Conservation (phyloP, 352 stramenopile genomes). For the Phytophthora rubi region DNA sequence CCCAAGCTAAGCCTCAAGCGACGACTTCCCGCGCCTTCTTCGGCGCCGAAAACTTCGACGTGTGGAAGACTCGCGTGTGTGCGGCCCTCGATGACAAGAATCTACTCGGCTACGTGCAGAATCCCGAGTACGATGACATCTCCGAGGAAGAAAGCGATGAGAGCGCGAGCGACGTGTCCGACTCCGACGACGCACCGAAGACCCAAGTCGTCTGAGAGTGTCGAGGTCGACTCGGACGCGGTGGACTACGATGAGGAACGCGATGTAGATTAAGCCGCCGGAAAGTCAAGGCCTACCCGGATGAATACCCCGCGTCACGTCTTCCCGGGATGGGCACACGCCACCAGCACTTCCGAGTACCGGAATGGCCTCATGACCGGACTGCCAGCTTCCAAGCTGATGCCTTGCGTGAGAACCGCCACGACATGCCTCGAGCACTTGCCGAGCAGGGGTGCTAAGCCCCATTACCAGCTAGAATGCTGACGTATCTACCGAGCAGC, state of each 20-base stretch:
- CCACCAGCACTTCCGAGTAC: no score
- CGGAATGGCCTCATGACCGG: no score
- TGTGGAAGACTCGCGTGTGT: slow-evolving; percentile 9
- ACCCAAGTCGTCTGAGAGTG: not conserved
- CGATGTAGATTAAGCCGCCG: no score
- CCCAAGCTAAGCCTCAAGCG: slow-evolving; percentile 22
- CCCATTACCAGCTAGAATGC: not conserved
- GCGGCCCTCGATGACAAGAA: slow-evolving; percentile 21
- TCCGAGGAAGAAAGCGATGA: not conserved
- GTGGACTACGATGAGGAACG: no score
- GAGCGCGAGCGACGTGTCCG: not conserved
- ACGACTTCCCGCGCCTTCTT: slow-evolving; percentile 26
- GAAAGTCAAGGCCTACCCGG: no score
- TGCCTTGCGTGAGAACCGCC: no score
- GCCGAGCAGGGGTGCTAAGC: not conserved
- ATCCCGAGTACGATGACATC: slow-evolving; percentile 15
- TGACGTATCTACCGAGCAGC: not conserved
- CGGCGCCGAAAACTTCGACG: not conserved
- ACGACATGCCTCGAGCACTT: not conserved
- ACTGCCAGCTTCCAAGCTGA: no score
- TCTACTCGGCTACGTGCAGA: slow-evolving; percentile 23
- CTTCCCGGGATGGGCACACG: no score
- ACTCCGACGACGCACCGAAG: slow-evolving; percentile 2
- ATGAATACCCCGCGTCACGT: not conserved
- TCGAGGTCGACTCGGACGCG: not conserved